These are phyloP conservation scores for Eutypa lata DNA, from an alignment of 2,329 filamentous ascomycete species.

Conservation along the genomic window DNA sequence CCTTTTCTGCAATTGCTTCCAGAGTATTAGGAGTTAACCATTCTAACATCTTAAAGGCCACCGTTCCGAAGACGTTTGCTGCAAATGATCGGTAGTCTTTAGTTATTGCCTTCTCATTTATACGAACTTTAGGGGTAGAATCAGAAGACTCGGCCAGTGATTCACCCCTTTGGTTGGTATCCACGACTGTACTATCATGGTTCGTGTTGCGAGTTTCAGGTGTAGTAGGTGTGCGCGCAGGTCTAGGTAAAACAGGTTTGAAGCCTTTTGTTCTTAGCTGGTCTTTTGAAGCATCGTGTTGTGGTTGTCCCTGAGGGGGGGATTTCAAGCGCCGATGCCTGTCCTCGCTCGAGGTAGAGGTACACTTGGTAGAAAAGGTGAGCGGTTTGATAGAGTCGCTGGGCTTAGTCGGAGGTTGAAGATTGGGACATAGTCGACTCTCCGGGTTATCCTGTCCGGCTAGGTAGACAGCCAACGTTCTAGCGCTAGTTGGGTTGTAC, in stretches of 20 bases:
- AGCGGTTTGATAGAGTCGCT: conserved; percentile 47
- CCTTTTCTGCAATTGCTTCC: conserved; percentile 43
- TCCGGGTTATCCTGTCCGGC: conserved; percentile 78
- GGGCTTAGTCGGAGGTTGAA: conserved; percentile 39
- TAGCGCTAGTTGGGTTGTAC: conserved; percentile 78
- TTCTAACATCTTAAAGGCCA: conserved; percentile 67
- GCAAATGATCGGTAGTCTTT: conserved; percentile 60
- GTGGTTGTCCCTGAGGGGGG: not conserved
- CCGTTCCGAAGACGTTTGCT: conserved; percentile 62
- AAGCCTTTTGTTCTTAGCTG: not conserved
- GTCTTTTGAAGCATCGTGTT: conserved; percentile 2
- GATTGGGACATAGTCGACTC: conserved; percentile 59
- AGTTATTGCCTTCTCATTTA: conserved; percentile 44
- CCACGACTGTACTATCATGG: not conserved
- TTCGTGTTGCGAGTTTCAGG: not conserved
- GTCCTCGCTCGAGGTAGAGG: conserved; percentile 16
- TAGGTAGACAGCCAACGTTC: conserved; percentile 75
- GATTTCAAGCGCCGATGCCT: conserved; percentile 1
- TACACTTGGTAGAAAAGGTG: conserved; percentile 38
- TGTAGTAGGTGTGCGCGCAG: conserved; percentile 3
- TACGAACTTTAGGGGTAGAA: conserved; percentile 29
- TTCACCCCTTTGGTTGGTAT: conserved; percentile 2
- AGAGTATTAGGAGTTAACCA: conserved; percentile 63
- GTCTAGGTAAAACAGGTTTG: not conserved
- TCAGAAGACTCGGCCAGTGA: conserved; percentile 3